Conservation (phyloP, 176 grass and related monocot species). For the Leersia perrieri region DNA sequence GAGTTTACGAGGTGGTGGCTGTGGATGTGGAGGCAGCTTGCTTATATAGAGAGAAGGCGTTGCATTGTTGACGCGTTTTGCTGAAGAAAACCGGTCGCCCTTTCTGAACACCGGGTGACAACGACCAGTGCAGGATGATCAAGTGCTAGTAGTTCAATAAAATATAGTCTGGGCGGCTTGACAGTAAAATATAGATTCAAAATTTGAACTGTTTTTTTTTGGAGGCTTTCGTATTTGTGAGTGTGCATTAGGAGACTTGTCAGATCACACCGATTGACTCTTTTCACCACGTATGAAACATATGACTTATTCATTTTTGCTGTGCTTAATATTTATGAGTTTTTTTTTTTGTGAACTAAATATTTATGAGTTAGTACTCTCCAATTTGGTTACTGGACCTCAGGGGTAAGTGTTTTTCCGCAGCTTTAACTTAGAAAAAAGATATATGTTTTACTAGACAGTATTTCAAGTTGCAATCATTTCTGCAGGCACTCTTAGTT, state of each 20-base stretch:
- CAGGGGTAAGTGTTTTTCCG: background rate
- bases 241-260: conserved; percentile 20
- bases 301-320: background rate
- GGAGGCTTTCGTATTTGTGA: background rate
- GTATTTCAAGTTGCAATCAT: background rate
- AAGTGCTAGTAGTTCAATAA: background rate
- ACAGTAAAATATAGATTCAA: background rate
- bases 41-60: background rate
- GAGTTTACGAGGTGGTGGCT: background rate
- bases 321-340: background rate
- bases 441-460: background rate
- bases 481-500: background rate
- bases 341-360: no score
- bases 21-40: background rate
- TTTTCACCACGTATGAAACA: background rate
- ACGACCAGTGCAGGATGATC: background rate
- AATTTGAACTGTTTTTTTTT: background rate
- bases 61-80: conserved; percentile 44
- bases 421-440: background rate
- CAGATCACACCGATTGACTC: conserved; percentile 22
- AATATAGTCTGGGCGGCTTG: background rate
- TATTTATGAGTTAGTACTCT: background rate
- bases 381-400: background rate
- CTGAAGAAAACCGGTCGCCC: background rate
- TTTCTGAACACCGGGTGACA: conserved; percentile 4